Percentiles rank a stretch among this genome's conserved stretches.
Evolutionary conservation across 257 asterid species (phyloP).

Genomic region (Ballota nigra): DNA sequence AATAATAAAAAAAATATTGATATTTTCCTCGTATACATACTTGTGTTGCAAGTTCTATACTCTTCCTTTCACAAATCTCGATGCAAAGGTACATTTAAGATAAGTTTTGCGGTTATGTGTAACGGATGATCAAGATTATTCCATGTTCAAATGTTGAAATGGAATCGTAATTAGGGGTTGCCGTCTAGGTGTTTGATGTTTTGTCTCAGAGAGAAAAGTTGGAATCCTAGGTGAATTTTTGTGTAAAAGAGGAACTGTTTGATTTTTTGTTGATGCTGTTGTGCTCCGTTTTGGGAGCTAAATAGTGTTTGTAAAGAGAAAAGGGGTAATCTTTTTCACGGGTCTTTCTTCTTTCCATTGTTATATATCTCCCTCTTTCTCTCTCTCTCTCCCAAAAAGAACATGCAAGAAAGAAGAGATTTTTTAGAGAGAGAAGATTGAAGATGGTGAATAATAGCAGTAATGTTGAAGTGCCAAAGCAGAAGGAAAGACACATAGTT

Average conservation of each 20-base stretch:
- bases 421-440: constrained; percentile 44
- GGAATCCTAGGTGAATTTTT: constrained; percentile 55
- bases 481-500: constrained; percentile 87
- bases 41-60: constrained; percentile 33
- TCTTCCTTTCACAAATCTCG: constrained; percentile 49
- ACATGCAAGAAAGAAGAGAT: constrained; percentile 64
- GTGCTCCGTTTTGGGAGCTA: constrained; percentile 41
- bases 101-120: constrained; percentile 6
- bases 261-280: constrained; percentile 26
- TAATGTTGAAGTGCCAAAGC: constrained; percentile 41
- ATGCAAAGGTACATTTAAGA: constrained; percentile 39
- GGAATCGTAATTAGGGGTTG: constrained; percentile 23
- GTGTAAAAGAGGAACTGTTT: constrained; percentile 38
- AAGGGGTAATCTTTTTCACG: constrained; percentile 33
- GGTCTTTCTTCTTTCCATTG: constrained; percentile 25
- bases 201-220: constrained; percentile 39
- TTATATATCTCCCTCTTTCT: constrained; percentile 39
- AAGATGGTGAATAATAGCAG: constrained; percentile 36
- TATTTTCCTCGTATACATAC: constrained; percentile 16
- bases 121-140: constrained; percentile 18
- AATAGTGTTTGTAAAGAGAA: constrained; percentile 39
- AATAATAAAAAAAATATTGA: neutral
- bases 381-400: constrained; percentile 33
- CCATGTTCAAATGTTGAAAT: constrained; percentile 12
- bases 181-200: constrained; percentile 29